Evolutionary conservation across 176 grass and related monocot species (phyloP), one percentile per base, ranked within the genome.

Genomic region (Lolium multiflorum): DNA sequence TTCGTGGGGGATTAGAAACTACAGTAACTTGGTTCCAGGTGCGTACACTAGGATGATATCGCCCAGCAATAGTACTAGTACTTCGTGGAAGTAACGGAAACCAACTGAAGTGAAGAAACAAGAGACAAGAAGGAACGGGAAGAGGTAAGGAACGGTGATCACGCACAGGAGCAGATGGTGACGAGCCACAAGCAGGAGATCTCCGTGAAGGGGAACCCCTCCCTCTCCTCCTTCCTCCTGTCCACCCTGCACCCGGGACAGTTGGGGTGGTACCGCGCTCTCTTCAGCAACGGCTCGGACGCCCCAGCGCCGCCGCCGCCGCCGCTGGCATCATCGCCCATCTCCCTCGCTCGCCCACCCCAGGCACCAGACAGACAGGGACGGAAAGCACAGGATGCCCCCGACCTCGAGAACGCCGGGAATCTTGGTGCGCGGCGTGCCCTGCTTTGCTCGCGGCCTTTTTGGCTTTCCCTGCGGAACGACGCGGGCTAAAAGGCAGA

Each of bases 121-220:
- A 6, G 31, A 8, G 12, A 54, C 11, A 3, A 16, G 6, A 35
- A 35, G 31, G 31, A 35, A 35, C 31, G 31, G 31, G 31, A 56
- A 28, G n/a, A n/a, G n/a, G n/a, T n/a, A n/a, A n/a, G 24, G 11
- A 20, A 43, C 24, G 15, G 25, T 25, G 67, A 51, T 71, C 14
- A 62, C 89, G 68, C 74, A 91, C 92, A 75, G 51, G 83, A 84
- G 70, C 83, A 84, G 51, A 94, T 56, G 74, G 86, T 89, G 63
- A 94, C 38, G 46, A 94, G 68, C 92, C 89, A 94, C 46, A 91
- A 20, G 81, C 74, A 76, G 92, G 71, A 70, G 87, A 94, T 56
- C 35, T 93, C 85, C 56, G 13, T 57, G 63, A 84, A 57, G 9
- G 91, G 88, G 52, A 85, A 63, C 20, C 88, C 85, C 44, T 62